Percentiles rank a stretch among this genome's conserved stretches.
Conservation (phyloP, 805 yeast genomes). For the Cephaloascus albidus region DNA sequence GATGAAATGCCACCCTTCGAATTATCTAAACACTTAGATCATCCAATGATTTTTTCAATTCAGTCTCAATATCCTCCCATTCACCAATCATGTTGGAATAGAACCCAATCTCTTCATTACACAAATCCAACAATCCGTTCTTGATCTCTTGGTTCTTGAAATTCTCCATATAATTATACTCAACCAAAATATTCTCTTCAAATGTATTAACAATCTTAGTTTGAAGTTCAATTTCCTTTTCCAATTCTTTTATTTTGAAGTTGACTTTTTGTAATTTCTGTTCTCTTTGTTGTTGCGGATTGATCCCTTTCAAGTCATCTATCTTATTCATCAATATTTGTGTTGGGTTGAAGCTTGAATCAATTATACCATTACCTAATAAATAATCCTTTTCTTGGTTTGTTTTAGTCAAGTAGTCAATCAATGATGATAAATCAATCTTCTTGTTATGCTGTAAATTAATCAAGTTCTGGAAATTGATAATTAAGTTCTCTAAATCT, state of each 20-base stretch:
- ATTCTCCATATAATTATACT: not conserved
- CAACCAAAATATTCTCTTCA: not conserved
- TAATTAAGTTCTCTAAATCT: conserved; percentile 71
- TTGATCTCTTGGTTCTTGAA: conserved; percentile 1
- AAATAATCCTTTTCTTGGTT: conserved; percentile 51
- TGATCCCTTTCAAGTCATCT: conserved; percentile 55
- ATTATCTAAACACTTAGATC: too few relatives aligned
- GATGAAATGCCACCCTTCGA: too few relatives aligned
- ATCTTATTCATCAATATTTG: conserved; percentile 25
- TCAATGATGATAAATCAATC: conserved; percentile 79
- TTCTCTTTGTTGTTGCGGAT: conserved; percentile 45
- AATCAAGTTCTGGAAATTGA: conserved; percentile 43
- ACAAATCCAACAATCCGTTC: not conserved
- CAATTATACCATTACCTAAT: conserved; percentile 41
- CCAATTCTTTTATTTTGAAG: conserved; percentile 32
- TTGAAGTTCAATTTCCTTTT: not conserved
- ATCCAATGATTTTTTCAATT: not conserved
- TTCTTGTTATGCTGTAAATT: conserved; percentile 86
- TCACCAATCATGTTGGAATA: not conserved
- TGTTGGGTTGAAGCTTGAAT: conserved; percentile 33
- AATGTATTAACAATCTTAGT: not conserved
- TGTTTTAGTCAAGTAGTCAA: conserved; percentile 69
- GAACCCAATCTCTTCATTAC: conserved; percentile 1
- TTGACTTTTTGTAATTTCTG: conserved; percentile 44
- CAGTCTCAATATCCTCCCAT: not conserved